Conservation (phyloP, 495 filamentous ascomycete species). For the Xylaria venustula region DNA sequence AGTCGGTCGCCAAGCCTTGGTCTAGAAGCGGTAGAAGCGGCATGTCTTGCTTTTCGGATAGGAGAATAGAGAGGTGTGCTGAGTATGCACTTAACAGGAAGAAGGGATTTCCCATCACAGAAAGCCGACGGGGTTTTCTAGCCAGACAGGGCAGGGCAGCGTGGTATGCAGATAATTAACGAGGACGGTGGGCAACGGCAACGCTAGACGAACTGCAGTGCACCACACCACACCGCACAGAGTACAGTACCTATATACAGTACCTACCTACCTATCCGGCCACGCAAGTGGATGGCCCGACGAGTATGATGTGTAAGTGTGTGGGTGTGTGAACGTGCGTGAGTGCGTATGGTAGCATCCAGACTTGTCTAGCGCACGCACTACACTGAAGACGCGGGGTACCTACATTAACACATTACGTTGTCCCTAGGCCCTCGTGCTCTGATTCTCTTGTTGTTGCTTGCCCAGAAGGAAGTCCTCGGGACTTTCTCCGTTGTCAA, state of each 20-base stretch:
- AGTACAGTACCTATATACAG: neutral
- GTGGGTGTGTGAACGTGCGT: too few relatives aligned
- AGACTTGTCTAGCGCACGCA: neutral
- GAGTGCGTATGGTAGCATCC: neutral
- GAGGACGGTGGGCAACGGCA: neutral
- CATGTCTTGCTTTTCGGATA: too few relatives aligned
- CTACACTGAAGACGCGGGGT: neutral
- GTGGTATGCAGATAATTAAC: slow-evolving; percentile 1
- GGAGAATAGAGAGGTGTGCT: too few relatives aligned
- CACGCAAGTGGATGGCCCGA: neutral
- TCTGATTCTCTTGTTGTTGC: too few relatives aligned
- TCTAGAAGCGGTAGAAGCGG: too few relatives aligned
- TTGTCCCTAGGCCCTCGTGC: neutral
- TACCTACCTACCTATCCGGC: neutral
- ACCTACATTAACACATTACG: neutral
- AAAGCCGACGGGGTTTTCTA: neutral
- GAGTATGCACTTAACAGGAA: neutral
- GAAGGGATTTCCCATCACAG: neutral
- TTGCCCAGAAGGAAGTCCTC: too few relatives aligned
- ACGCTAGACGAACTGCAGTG: slow-evolving; percentile 1
- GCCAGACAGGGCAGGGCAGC: neutral
- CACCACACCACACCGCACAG: neutral
- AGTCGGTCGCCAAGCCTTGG: too few relatives aligned
- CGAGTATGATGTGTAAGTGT: neutral
- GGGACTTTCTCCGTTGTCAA: neutral